Evolutionary conservation across 129 eudicot species (phyloP).

Genomic region (Ambrosia artemisiifolia): DNA sequence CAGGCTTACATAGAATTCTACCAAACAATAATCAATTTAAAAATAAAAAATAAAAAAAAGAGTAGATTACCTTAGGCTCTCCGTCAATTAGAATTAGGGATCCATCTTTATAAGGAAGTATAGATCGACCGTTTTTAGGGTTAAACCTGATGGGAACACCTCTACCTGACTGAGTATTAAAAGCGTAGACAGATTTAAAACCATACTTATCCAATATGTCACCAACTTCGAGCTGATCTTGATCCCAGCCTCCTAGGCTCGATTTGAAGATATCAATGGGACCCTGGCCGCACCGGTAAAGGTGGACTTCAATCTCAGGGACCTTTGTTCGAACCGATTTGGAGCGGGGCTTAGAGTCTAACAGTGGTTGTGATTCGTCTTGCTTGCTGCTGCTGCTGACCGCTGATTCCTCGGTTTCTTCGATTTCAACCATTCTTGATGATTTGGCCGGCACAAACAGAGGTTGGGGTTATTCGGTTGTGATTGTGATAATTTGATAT

Average conservation of each 20-base stretch:
- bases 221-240: slow-evolving; percentile 76
- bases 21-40: not conserved
- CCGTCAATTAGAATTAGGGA: slow-evolving; percentile 59
- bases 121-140: slow-evolving; percentile 61
- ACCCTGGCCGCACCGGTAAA: slow-evolving; percentile 61
- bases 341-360: slow-evolving; percentile 19
- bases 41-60: not conserved
- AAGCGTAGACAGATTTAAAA: slow-evolving; percentile 64
- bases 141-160: slow-evolving; percentile 76
- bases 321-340: slow-evolving; percentile 51
- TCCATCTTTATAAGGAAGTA: slow-evolving; percentile 63
- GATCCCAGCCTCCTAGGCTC: slow-evolving; percentile 79
- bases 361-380: slow-evolving; percentile 45
- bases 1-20: too few relatives aligned
- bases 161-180: slow-evolving; percentile 52
- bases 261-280: slow-evolving; percentile 63
- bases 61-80: slow-evolving; percentile 58
- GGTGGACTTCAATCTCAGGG: slow-evolving; percentile 68
- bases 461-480: not conserved
- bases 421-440: slow-evolving; percentile 43
- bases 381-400: slow-evolving; percentile 13
- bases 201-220: slow-evolving; percentile 66
- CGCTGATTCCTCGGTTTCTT: slow-evolving; percentile 25
- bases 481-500: not conserved
- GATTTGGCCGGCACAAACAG: slow-evolving; percentile 2